Evolutionary conservation across 148 eudicot species (phyloP), one percentile per base, ranked within the genome.

Genomic region (Spergularia bocconei): DNA sequence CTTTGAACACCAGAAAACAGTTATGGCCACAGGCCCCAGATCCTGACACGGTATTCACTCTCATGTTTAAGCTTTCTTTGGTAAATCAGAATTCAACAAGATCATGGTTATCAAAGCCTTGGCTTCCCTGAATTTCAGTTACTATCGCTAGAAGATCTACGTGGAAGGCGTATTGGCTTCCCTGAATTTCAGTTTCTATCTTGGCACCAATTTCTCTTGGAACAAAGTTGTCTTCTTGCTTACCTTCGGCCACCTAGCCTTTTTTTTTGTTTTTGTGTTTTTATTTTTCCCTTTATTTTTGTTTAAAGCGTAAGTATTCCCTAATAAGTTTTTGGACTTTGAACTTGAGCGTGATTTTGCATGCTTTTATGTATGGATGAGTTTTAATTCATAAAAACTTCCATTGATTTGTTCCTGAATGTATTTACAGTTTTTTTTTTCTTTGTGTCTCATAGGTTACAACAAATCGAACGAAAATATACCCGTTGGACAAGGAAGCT

Each of bases 401-500:
- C 11, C 41, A 53, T 63, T 39, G 44, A 10, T 11, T 13, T n/a
- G 44, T 15, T 44, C 53, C 7, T 14, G 15, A 21, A 47, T 29
- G 29, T 20, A 66, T 48, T 73, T 15, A 57, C 6, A 25, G 20
- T n/a, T n/a, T n/a, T 39, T 60, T 15, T 3, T 52, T 16, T 23
- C 23, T 52, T 19, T 20, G 50, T 59, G 41, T 67, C 20, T 33
- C 16, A 75, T 64, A 92, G 98, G 86, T 89, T 77, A 71, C 80
- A 39, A 82, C 79, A 66, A 86, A 69, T 51, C 75, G 84, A 74
- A 83, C 90, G 23, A 89, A 79, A 50, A 82, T 88, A 71, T 90
- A 87, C 73, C 94, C 97, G 15, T 90, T 86, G 83, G 98, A 93
- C 77, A 77, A 82, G 81, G 98, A 93, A 77, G 97, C 98, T 74